Evolutionary conservation across 257 asterid species (phyloP).

Genomic region (Ocimum tenuiflorum): DNA sequence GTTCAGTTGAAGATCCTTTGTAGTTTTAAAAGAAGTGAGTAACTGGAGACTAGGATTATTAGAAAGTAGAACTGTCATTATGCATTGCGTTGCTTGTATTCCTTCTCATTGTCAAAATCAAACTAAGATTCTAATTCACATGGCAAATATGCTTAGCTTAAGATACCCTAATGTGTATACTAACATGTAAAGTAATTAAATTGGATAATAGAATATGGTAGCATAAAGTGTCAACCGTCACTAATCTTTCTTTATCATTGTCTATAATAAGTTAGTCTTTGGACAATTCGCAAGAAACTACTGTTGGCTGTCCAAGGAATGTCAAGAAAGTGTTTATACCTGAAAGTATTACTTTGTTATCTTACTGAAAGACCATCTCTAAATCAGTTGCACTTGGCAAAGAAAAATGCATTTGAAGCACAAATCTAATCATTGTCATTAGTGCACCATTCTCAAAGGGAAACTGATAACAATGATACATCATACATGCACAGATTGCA

Average conservation of each 20-base stretch:
- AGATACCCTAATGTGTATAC: too few relatives aligned
- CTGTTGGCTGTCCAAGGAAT: too few relatives aligned
- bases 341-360: background rate
- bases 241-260: background rate
- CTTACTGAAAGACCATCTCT: too few relatives aligned
- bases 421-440: background rate
- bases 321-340: background rate
- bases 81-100: background rate
- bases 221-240: background rate
- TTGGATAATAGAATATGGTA: background rate
- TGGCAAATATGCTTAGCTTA: too few relatives aligned
- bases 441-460: background rate
- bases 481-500: constrained; percentile 59
- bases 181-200: too few relatives aligned
- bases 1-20: background rate
- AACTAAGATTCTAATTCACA: background rate
- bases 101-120: background rate
- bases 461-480: constrained; percentile 9
- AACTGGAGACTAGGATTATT: background rate
- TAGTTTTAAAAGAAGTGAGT: background rate
- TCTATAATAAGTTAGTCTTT: background rate
- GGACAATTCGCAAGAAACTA: background rate
- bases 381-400: too few relatives aligned
- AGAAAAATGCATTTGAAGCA: background rate
- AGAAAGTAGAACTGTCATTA: background rate